Evolutionary conservation across 2,329 filamentous ascomycete genomes (phyloP).

Genomic region (Talaromyces marneffei): DNA sequence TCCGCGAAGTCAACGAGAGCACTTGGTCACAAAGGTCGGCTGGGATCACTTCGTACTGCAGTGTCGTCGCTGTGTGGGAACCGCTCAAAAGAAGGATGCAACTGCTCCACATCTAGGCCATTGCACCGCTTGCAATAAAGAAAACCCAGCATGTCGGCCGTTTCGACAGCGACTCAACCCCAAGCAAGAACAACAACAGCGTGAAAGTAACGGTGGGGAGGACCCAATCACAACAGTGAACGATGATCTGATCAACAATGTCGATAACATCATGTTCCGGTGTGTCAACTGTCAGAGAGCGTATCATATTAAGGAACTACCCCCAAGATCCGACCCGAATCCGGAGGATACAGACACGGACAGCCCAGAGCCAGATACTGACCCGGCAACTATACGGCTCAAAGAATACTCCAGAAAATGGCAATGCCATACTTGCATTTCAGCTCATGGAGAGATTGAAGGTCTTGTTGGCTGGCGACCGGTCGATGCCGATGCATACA

Average conservation of each 20-base stretch:
- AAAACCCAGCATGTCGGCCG: constrained; percentile 64
- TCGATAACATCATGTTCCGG: constrained; percentile 72
- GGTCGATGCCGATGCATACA: constrained; percentile 51
- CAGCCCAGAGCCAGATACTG: constrained; percentile 13
- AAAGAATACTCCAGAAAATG: constrained; percentile 69
- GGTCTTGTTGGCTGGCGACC: constrained; percentile 87
- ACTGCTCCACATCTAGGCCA: constrained; percentile 63
- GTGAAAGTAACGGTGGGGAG: constrained; percentile 68
- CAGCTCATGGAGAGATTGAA: constrained; percentile 62
- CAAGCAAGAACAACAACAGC: constrained; percentile 75
- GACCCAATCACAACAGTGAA: constrained; percentile 68
- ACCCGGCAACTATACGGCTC: constrained; percentile 55
- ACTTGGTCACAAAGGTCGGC: constrained; percentile 79
- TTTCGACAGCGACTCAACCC: constrained; percentile 69
- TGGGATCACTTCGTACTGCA: constrained; percentile 77
- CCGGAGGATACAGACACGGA: constrained; percentile 8
- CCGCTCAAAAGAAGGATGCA: constrained; percentile 61
- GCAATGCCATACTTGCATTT: constrained; percentile 72
- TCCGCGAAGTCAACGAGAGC: constrained; percentile 66
- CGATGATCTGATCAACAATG: constrained; percentile 64
- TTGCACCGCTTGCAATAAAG: constrained; percentile 64
- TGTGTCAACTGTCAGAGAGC: constrained; percentile 70
- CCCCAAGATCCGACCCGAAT: constrained; percentile 35
- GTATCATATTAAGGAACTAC: constrained; percentile 81
- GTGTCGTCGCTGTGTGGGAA: constrained; percentile 75